Evolutionary conservation across 148 eudicot species (phyloP).

Genomic region (Spergularia marina): DNA sequence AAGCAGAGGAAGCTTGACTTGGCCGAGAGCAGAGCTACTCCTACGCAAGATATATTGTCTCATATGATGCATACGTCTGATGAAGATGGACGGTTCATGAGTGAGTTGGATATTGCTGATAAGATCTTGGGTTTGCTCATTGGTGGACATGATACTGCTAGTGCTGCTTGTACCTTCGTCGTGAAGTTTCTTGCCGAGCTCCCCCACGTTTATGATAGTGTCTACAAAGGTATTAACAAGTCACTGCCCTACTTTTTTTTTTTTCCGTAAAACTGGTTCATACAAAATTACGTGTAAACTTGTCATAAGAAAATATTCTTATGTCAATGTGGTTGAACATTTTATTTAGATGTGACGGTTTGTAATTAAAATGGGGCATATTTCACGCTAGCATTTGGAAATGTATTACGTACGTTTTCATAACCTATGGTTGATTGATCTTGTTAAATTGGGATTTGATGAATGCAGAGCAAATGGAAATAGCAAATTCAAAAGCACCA

Average conservation of each 20-base stretch:
- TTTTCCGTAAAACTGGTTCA: background rate
- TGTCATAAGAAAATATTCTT: too few relatives aligned
- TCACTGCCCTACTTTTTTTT: too few relatives aligned
- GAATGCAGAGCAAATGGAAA: slow-evolving; percentile 37
- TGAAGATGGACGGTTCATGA: slow-evolving; percentile 27
- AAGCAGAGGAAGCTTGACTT: slow-evolving; percentile 35
- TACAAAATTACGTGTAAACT: background rate
- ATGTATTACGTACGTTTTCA: too few relatives aligned
- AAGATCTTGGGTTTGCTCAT: slow-evolving; percentile 28
- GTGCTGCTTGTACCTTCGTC: slow-evolving; percentile 25
- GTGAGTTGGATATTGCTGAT: slow-evolving; percentile 32
- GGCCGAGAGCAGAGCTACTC: slow-evolving; percentile 12
- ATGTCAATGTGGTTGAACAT: too few relatives aligned
- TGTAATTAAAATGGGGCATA: too few relatives aligned
- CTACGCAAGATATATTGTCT: slow-evolving; percentile 21
- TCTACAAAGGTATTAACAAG: slow-evolving; percentile 21
- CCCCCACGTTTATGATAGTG: slow-evolving; percentile 26
- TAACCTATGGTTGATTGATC: too few relatives aligned
- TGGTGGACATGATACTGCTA: slow-evolving; percentile 37
- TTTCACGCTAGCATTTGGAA: too few relatives aligned
- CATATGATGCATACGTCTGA: slow-evolving; percentile 25
- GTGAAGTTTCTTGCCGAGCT: slow-evolving; percentile 34
- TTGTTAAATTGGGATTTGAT: background rate
- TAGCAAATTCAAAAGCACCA: slow-evolving; percentile 23
- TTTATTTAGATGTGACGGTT: too few relatives aligned